A percentile compares a stretch with the other conserved stretches of the same genome.
These are phyloP conservation scores for Madurella fahalii DNA, from an alignment of 2,329 filamentous ascomycete genomes.

Conservation along the genomic window DNA sequence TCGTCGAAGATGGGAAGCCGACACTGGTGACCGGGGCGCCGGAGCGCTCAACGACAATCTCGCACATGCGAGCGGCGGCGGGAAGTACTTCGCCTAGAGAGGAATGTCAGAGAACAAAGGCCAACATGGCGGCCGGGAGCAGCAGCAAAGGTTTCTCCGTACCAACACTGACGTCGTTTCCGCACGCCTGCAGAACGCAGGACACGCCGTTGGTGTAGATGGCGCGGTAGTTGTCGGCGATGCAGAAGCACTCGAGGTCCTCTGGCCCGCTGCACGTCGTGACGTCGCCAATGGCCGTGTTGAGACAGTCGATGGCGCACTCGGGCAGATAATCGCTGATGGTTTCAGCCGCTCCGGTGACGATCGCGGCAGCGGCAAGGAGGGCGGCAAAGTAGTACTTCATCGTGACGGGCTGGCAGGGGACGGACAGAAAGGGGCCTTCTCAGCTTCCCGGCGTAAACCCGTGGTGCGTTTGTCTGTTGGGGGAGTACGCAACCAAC, in stretches of 20 bases:
- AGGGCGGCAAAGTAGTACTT: slow-evolving; percentile 10
- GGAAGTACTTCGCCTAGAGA: slow-evolving; percentile 15
- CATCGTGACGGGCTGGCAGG: slow-evolving; percentile 7
- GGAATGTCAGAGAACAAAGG: neutral
- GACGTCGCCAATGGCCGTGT: slow-evolving; percentile 1
- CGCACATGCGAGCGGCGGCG: slow-evolving; percentile 13
- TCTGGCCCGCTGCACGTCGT: slow-evolving; percentile 9
- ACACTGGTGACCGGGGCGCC: neutral
- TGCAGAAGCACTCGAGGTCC: slow-evolving; percentile 18
- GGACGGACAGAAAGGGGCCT: too few species aligned
- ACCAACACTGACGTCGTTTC: slow-evolving; percentile 14
- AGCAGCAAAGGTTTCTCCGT: neutral
- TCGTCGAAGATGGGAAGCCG: neutral
- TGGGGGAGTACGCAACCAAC: neutral
- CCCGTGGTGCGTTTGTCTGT: too few species aligned
- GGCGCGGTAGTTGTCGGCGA: slow-evolving; percentile 17
- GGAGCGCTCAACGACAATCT: neutral
- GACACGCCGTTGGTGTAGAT: slow-evolving; percentile 8
- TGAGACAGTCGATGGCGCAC: slow-evolving; percentile 15
- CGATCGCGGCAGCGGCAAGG: slow-evolving; percentile 11
- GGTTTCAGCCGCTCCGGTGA: slow-evolving; percentile 1
- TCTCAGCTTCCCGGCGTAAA: neutral
- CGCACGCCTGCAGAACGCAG: slow-evolving; percentile 13
- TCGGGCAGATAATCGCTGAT: slow-evolving; percentile 14
- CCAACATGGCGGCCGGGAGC: too few species aligned